Percentiles rank a stretch among this genome's conserved stretches.
Conservation (phyloP, 1,139 yeast species). For the Geotrichum candidum region DNA sequence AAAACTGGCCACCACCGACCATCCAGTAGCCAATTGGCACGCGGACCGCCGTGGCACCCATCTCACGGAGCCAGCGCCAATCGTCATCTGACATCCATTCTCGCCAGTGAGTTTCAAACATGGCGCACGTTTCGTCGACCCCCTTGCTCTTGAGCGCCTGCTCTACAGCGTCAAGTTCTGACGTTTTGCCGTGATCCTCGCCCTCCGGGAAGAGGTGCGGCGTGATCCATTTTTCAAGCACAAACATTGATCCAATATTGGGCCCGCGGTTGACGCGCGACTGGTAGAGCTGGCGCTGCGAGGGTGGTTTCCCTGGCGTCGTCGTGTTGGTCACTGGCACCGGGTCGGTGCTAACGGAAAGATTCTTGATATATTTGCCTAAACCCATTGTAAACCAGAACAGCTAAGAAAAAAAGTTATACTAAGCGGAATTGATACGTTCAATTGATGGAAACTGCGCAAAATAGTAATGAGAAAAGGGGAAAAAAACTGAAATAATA, state of each 20-base stretch:
- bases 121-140: constrained; percentile 49
- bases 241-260: constrained; percentile 78
- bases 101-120: constrained; percentile 65
- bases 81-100: constrained; percentile 61
- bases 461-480: neutral
- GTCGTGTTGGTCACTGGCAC: constrained; percentile 33
- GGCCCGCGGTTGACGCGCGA: constrained; percentile 74
- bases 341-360: constrained; percentile 10
- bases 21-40: constrained; percentile 92
- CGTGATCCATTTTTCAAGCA: constrained; percentile 57
- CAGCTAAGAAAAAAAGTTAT: neutral
- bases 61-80: constrained; percentile 67
- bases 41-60: constrained; percentile 70
- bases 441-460: neutral
- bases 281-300: constrained; percentile 52
- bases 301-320: constrained; percentile 37
- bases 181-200: constrained; percentile 42
- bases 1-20: constrained; percentile 55
- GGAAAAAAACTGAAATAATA: neutral
- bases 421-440: neutral
- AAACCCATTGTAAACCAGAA: constrained; percentile 11
- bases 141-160: constrained; percentile 31
- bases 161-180: constrained; percentile 71
- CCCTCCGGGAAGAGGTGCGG: constrained; percentile 58
- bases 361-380: constrained; percentile 12